phyloP scores from a whole-genome alignment of 2,329 filamentous ascomycete species.

The Colletotrichum cuscutae region DNA sequence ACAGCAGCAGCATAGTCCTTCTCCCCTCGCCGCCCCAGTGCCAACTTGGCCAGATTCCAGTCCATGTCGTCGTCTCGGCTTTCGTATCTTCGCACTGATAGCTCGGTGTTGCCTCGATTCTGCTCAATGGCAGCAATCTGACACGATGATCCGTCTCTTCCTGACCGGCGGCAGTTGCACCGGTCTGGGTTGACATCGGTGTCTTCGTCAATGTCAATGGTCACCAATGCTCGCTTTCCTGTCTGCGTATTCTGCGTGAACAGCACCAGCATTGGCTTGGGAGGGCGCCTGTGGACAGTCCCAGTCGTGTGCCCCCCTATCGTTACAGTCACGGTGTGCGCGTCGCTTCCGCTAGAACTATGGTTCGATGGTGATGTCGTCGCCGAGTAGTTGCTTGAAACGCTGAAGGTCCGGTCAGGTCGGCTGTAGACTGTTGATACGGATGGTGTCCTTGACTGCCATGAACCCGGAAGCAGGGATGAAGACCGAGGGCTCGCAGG shows the following conservation, averaged over 20 bases:
- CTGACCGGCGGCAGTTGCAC: conserved; percentile 46
- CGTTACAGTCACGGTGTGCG: conserved; percentile 33
- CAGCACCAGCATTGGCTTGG: conserved; percentile 47
- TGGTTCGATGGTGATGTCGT: conserved; percentile 29
- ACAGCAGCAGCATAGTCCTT: conserved; percentile 23
- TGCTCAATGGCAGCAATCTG: conserved; percentile 38
- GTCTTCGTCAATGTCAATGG: conserved; percentile 45
- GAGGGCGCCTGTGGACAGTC: conserved; percentile 43
- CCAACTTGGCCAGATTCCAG: conserved; percentile 46
- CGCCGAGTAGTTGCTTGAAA: conserved; percentile 30
- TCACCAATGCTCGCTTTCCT: conserved; percentile 41
- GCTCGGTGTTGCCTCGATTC: conserved; percentile 38
- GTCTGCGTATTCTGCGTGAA: conserved; percentile 42
- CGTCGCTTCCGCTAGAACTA: conserved; percentile 31
- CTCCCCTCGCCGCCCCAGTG: conserved; percentile 34
- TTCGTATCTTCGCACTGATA: conserved; percentile 43
- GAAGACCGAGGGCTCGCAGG: conserved; percentile 8
- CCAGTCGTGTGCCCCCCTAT: conserved; percentile 42
- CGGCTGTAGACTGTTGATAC: conserved; percentile 31
- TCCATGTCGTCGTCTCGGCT: conserved; percentile 30
- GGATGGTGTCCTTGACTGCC: conserved; percentile 19
- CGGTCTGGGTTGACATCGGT: conserved; percentile 46
- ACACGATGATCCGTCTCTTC: conserved; percentile 38
- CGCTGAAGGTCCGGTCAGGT: conserved; percentile 33
- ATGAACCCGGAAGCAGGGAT: neutral